phyloP scores from a whole-genome alignment of 495 filamentous ascomycete species.

The Jackrogersella minutella region DNA sequence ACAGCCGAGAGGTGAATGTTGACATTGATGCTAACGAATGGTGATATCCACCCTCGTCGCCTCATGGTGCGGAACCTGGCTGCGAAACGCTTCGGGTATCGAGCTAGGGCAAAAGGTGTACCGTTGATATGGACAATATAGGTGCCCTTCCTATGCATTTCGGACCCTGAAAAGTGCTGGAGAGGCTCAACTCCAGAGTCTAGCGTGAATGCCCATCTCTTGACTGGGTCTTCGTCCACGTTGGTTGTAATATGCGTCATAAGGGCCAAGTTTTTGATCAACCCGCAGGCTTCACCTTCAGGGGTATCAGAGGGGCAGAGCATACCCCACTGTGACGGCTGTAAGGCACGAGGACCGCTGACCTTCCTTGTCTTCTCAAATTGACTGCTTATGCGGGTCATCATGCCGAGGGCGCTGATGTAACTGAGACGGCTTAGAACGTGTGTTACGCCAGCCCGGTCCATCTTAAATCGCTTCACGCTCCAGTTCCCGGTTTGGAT shows the following conservation, averaged over 20 bases:
- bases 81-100: constrained; percentile 83
- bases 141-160: constrained; percentile 81
- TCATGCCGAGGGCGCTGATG: constrained; percentile 98
- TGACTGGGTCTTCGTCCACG: constrained; percentile 88
- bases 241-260: constrained; percentile 99
- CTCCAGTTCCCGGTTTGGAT: constrained; percentile 98
- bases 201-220: constrained; percentile 81
- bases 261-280: constrained; percentile 97
- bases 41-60: constrained; percentile 86
- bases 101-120: constrained; percentile 84
- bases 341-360: constrained; percentile 89
- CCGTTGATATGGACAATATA: constrained; percentile 96
- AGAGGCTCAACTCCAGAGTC: constrained; percentile 66
- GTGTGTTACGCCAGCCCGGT: constrained; percentile 94
- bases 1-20: constrained; percentile 91
- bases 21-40: constrained; percentile 94
- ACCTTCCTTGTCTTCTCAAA: constrained; percentile 99
- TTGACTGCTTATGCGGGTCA: constrained; percentile 98
- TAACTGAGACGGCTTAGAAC: constrained; percentile 95
- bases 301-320: constrained; percentile 96
- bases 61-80: constrained; percentile 82
- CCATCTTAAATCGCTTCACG: constrained; percentile 97
- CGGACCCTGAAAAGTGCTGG: constrained; percentile 71
- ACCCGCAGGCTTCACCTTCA: constrained; percentile 96
- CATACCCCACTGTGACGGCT: constrained; percentile 98